Evolutionary conservation across 225 moss, liverwort and hornwort genomes (phyloP), one percentile per base, ranked within the genome.

Genomic region (Marchantia paleacea): DNA sequence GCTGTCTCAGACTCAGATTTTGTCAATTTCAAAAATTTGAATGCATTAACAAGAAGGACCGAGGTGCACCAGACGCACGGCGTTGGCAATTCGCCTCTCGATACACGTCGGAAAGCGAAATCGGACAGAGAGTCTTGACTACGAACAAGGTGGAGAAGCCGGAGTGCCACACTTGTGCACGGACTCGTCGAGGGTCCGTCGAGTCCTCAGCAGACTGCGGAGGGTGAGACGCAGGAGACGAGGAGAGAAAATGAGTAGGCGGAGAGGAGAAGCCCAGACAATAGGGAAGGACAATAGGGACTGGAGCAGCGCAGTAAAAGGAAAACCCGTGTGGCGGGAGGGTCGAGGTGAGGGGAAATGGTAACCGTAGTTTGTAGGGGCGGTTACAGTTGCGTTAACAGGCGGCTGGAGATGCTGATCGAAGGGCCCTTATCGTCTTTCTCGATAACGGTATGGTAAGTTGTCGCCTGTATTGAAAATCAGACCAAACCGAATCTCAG

Each of bases 381-480:
- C 53, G 52, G 70, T 70, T 70, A 70, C 70, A 10, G 73, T 73
- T 73, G 26, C 73, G 51, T 6, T 3, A 24, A 53, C 48, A 25
- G 24, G 24, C 73, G 51, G 52, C 39, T 52, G 25, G 14, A 54
- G 52, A 73, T 54, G n/a, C 24, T 52, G 73, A 73, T 73, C 73
- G 7, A 15, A 73, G 8, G 73, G 73, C 53, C 53, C 3, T 2
- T n/a, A 20, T 50, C 19, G 24, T 48, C 8, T 15, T 11, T 19
- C 25, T 7, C 73, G n/a, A 73, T 73, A 73, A 73, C 73, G 73
- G 73, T 54, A 73, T 73, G 26, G 73, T 52, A 73, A 53, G 73
- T 28, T 53, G 73, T 73, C 53, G 39, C 39, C 39, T 39, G 39
- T 2, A 2, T 39, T 2, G 39, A 39, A 39, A 39, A 39, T 39